Evolutionary conservation across 306 rosid genomes (phyloP), one percentile per base, ranked within the genome.

Genomic region (Argentina anserina): DNA sequence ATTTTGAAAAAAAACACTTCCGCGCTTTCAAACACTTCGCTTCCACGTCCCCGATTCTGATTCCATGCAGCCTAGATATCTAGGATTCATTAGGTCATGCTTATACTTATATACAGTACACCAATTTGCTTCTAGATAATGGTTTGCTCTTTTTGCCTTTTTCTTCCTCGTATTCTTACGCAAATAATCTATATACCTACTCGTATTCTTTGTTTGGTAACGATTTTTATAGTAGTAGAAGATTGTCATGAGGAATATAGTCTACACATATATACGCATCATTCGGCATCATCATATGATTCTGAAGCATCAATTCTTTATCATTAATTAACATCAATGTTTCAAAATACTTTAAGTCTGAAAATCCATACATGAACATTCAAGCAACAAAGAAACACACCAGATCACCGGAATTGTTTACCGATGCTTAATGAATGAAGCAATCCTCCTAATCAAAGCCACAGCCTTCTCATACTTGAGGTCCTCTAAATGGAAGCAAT

Each of bases 401-500:
- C n/a, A n/a, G n/a, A n/a, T 20, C 9, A 7, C 18, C 25, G 6
- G 3, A 2, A 20, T 20, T 49, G 26, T 9, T 55, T 21, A 52
- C 14, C 8, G 7, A 1, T 34, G 67, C 26, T 18, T 61, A 8
- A 61, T 61, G 67, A 61, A 61, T 7, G 23, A 7, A 20, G 42
- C 67, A 61, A 33, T 33, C 11, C 12, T 34, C 9, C 20, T 17
- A 33, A 61, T 61, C 43, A 61, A 33, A 61, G 1, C 67, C 25
- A 61, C 42, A 61, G 43, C 41, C 34, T 61, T 61, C 13, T 61
- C 42, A 61, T 61, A 33, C 3, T 7, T 33, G 14, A 61, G 42
- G 10, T 61, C 67, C 43, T 33, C 67, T 61, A 82, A 5, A 77
- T 85, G 92, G 28, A 83, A 85, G 67, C 76, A 77, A 50, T 87